phyloP scores from a whole-genome alignment of 805 yeast genomes.

The Candida stauntonica region DNA sequence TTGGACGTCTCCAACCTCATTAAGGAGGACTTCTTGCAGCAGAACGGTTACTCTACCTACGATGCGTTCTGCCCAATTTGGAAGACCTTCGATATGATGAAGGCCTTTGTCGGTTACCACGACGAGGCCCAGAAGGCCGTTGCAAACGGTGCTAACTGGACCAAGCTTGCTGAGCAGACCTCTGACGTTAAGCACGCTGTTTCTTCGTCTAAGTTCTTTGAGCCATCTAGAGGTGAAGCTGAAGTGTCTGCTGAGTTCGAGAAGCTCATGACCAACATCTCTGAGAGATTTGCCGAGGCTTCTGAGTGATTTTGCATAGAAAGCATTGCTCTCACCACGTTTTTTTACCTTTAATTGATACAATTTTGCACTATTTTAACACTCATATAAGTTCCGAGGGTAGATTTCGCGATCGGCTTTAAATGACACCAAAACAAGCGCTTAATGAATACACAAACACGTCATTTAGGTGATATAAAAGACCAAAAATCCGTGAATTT shows the following conservation, averaged over 20 bases:
- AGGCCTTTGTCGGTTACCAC: conserved; percentile 81
- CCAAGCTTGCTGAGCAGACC: conserved; percentile 84
- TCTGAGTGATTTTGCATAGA: conserved; percentile 79
- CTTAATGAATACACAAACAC: too few relatives aligned
- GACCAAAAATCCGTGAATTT: too few relatives aligned
- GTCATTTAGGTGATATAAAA: too few relatives aligned
- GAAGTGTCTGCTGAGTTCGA: conserved; percentile 75
- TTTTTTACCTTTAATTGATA: too few relatives aligned
- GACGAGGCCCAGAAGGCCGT: conserved; percentile 98
- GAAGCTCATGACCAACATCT: conserved; percentile 65
- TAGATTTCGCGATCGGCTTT: not conserved
- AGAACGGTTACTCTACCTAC: conserved; percentile 96
- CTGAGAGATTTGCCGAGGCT: conserved; percentile 93
- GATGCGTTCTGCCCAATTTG: conserved; percentile 99
- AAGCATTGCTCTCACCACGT: too few relatives aligned
- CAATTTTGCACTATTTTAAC: too few relatives aligned
- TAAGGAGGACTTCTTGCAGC: conserved; percentile 98
- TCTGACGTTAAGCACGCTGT: conserved; percentile 89
- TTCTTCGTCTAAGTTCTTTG: conserved; percentile 91
- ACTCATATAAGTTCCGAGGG: too few relatives aligned
- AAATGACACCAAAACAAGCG: too few relatives aligned
- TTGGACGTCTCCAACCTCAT: conserved; percentile 87
- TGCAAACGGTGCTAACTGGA: conserved; percentile 91
- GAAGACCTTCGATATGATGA: conserved; percentile 99
- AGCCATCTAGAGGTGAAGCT: conserved; percentile 87